Conservation (phyloP, 108 stramenopile genomes). For the Phaeodactylum tricornutum region DNA sequence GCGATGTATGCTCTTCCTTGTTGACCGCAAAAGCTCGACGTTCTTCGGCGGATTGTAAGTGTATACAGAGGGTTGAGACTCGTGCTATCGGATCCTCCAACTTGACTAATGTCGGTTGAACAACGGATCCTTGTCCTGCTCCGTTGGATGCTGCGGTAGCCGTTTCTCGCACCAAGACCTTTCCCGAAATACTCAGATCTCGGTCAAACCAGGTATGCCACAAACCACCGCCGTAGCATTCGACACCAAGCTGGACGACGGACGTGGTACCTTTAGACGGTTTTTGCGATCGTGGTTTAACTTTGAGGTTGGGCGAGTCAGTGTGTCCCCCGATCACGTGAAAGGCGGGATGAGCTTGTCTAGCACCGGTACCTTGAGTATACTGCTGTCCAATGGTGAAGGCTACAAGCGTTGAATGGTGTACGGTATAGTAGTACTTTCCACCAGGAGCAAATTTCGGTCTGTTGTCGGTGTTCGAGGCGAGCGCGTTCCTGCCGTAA, state of each 20-base stretch:
- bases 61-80: constrained; percentile 93
- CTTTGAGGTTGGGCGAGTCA: constrained; percentile 84
- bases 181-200: constrained; percentile 87
- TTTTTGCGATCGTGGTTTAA: constrained; percentile 87
- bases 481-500: constrained; percentile 8
- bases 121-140: too few species aligned
- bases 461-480: too few species aligned
- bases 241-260: constrained; percentile 71
- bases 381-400: constrained; percentile 82
- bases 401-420: constrained; percentile 88
- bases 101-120: constrained; percentile 48
- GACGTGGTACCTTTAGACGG: constrained; percentile 52
- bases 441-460: constrained; percentile 44
- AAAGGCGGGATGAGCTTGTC: too few species aligned
- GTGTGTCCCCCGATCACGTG: constrained; percentile 93
- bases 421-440: constrained; percentile 90
- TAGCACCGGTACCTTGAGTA: constrained; percentile 61
- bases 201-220: constrained; percentile 98
- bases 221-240: constrained; percentile 92
- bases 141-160: background rate
- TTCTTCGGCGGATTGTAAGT: constrained; percentile 81
- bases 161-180: constrained; percentile 79
- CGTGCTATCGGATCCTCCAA: constrained; percentile 71
- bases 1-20: constrained; percentile 88
- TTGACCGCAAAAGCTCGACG: constrained; percentile 81